Evolutionary conservation across 2,329 filamentous ascomycete species (phyloP).

Genomic region (Delphinella strobiligena): DNA sequence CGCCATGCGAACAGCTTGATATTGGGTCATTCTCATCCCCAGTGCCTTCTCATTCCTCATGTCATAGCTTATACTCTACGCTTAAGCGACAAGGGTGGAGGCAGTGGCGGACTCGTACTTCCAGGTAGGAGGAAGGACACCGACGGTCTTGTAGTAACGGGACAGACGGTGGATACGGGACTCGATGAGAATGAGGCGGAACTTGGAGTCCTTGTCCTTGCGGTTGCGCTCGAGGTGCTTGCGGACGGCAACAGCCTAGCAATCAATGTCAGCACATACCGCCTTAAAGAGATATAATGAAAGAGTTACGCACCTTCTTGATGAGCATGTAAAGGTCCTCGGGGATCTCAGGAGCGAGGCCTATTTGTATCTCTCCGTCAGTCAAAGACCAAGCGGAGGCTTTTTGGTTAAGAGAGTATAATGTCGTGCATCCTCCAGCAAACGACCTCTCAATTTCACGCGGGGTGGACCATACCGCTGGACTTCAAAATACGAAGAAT

Average conservation of each 20-base stretch:
- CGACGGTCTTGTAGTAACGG: constrained; percentile 98
- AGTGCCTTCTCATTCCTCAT: constrained; percentile 4
- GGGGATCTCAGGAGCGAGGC: constrained; percentile 95
- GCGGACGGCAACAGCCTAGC: constrained; percentile 90
- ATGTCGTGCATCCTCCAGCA: constrained; percentile 17
- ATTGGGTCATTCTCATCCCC: constrained; percentile 2
- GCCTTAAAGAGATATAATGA: not conserved
- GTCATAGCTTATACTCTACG: constrained; percentile 12
- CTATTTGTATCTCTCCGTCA: constrained; percentile 47
- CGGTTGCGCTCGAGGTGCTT: constrained; percentile 99
- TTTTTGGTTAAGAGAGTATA: constrained; percentile 18
- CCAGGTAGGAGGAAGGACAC: constrained; percentile 80
- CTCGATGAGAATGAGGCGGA: constrained; percentile 99
- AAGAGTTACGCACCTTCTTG: constrained; percentile 72
- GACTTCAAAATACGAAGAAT: constrained; percentile 98
- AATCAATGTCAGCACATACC: constrained; percentile 3
- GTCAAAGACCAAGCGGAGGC: constrained; percentile 31
- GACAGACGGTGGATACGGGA: constrained; percentile 99
- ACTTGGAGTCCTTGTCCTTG: constrained; percentile 99
- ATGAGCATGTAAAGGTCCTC: constrained; percentile 99
- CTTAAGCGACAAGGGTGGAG: constrained; percentile 84
- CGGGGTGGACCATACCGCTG: constrained; percentile 62
- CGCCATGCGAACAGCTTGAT: constrained; percentile 7
- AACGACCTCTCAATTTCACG: constrained; percentile 24
- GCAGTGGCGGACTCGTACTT: constrained; percentile 98